Percentiles rank a stretch among this genome's conserved stretches.
Conservation (phyloP, 495 filamentous ascomycete species). For the Aspergillus conjunctus region DNA sequence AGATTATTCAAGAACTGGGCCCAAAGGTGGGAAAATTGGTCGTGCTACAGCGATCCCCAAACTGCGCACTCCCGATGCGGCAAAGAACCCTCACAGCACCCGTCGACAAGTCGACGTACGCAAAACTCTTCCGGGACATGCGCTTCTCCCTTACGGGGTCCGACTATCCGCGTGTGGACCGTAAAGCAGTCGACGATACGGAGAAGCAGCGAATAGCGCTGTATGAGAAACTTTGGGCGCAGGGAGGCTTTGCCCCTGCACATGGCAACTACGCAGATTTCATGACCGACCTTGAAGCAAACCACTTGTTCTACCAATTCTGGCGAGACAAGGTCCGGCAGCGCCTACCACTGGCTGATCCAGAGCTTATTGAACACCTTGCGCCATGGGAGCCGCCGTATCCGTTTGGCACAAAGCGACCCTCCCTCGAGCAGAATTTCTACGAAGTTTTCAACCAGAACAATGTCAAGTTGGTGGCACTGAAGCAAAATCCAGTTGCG, state of each 20-base stretch:
- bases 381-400: conserved; percentile 56
- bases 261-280: conserved; percentile 54
- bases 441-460: conserved; percentile 60
- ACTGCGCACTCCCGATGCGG: conserved; percentile 56
- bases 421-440: conserved; percentile 56
- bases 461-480: conserved; percentile 57
- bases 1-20: conserved; percentile 54
- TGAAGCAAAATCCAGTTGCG: conserved; percentile 50
- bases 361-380: conserved; percentile 52
- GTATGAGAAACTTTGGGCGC: conserved; percentile 49
- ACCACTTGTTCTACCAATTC: conserved; percentile 55
- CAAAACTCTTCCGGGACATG: conserved; percentile 45
- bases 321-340: conserved; percentile 55
- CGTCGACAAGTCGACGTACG: conserved; percentile 53
- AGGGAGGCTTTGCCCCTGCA: conserved; percentile 57
- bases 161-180: conserved; percentile 41
- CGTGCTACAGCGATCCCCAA: conserved; percentile 58
- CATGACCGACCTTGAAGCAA: conserved; percentile 48
- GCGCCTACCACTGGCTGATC: conserved; percentile 55
- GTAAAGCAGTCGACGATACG: conserved; percentile 47
- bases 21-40: conserved; percentile 39
- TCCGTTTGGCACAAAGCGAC: conserved; percentile 56
- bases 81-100: conserved; percentile 42
- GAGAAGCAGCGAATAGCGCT: conserved; percentile 50
- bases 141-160: conserved; percentile 53